Evolutionary conservation across 441 rosid species (phyloP).

Genomic region (Pelargonium hybrid): DNA sequence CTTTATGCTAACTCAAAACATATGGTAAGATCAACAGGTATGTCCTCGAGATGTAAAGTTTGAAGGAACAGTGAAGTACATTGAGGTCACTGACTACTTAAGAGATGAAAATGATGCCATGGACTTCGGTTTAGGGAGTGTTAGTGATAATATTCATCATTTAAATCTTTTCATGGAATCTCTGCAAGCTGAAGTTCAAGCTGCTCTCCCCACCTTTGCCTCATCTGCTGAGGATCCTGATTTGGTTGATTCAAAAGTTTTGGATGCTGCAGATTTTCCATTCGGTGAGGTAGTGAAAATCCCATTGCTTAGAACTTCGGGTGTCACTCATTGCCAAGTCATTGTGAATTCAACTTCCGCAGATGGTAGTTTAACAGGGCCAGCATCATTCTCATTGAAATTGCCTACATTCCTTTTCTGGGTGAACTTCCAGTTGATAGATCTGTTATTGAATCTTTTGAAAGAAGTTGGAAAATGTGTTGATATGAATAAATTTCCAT

Average conservation of each 20-base stretch:
- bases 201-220: conserved; percentile 54
- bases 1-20: conserved; percentile 26
- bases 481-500: conserved; percentile 22
- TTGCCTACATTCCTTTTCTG: conserved; percentile 63
- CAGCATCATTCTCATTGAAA: conserved; percentile 50
- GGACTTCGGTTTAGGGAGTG: conserved; percentile 19
- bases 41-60: conserved; percentile 56
- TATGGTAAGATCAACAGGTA: conserved; percentile 58
- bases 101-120: conserved; percentile 24
- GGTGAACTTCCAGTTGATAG: conserved; percentile 53
- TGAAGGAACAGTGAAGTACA: conserved; percentile 50
- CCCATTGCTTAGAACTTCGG: conserved; percentile 56
- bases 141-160: conserved; percentile 20
- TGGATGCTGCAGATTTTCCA: conserved; percentile 32
- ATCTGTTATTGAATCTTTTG: conserved; percentile 43
- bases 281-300: conserved; percentile 38
- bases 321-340: conserved; percentile 42
- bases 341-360: conserved; percentile 31
- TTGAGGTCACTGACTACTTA: conserved; percentile 59
- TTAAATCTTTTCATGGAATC: conserved; percentile 31
- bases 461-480: conserved; percentile 39
- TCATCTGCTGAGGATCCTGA: conserved; percentile 26
- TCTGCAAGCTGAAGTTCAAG: conserved; percentile 56
- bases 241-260: conserved; percentile 25
- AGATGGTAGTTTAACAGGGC: conserved; percentile 30